phyloP scores from a whole-genome alignment of 441 rosid genomes.

The Mallotus japonicus region DNA sequence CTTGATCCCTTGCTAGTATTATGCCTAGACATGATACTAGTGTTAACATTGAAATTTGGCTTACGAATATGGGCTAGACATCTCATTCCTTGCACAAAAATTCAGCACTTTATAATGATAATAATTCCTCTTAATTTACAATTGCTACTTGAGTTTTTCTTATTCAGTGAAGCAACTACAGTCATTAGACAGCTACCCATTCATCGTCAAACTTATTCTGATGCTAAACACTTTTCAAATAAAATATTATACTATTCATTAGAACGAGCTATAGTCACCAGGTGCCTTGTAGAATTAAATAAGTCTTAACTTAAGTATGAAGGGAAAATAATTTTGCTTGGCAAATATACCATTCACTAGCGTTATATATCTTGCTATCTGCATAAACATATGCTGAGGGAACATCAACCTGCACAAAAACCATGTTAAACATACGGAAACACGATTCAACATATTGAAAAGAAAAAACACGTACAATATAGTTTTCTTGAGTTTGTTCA shows the following conservation, averaged over 20 bases:
- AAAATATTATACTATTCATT: background rate
- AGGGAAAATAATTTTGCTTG: slow-evolving; percentile 53
- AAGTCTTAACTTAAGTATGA: background rate
- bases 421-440: slow-evolving; percentile 9
- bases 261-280: background rate
- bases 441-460: background rate
- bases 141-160: background rate
- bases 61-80: slow-evolving; percentile 90
- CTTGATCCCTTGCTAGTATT: slow-evolving; percentile 50
- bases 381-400: slow-evolving; percentile 87
- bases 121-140: background rate
- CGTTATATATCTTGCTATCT: slow-evolving; percentile 84
- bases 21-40: slow-evolving; percentile 58
- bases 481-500: background rate
- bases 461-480: background rate
- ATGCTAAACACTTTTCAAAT: background rate
- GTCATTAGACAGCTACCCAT: background rate
- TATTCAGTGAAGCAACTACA: background rate
- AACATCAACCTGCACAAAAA: slow-evolving; percentile 62
- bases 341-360: slow-evolving; percentile 91
- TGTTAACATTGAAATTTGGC: slow-evolving; percentile 92
- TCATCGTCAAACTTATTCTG: background rate
- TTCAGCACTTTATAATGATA: slow-evolving; percentile 11
- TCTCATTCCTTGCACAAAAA: slow-evolving; percentile 83
- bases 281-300: background rate